Base-by-base conservation (phyloP, 257 asterid species). In the Capsicum baccatum region DNA sequence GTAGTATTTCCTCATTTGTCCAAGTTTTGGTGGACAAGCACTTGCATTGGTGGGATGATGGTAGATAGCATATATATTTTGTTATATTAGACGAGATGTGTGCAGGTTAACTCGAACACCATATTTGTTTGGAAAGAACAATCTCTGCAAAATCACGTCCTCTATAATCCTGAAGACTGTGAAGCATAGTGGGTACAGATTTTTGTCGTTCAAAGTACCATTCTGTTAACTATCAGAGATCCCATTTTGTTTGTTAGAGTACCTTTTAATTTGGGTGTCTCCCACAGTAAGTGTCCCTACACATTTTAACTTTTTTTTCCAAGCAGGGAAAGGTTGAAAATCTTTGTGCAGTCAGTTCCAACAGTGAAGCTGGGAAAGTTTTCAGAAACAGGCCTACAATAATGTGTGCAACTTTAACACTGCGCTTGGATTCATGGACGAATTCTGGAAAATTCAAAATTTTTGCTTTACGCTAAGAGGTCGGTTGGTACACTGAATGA, bases 181-280 rank as follows among this genome's bases (percentile, higher is more conserved):
- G 81, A 52, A 76, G 47, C 81, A 78, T 54, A 64, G 3, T 78
- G 26, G 9, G 54, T 78, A 3, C 33, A 78, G 64, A 39, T 78
- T 54, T 33, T 78, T 78, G 64, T 26, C 64, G 26, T 26, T 78
- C 81, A 6, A 69, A 78, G 64, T 54, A 54, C 63, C 81, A 26
- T 76, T 52, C 81, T 7, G 81, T 76, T 76, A 76, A 52, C 63
- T 76, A 21, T 47, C 63, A 52, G 2, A 52, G 8, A 54, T 78
- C 50, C 64, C 81, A 78, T 26, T 69, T 13, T 76, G 48, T 52
- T 7, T 52, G 6, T 21, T 52, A 0, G 59, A 19, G n/a, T 52
- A 74, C 14, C 14, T 13, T 76, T 76, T 6, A 21, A 21, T 76
- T 26, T 76, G 63, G 63, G 81, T 8, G 48, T 76, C 48, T 37